A percentile compares a stretch with the other conserved stretches of the same genome.
Evolutionary conservation across 257 asterid species (phyloP).

Genomic region (Haberlea rhodopensis): DNA sequence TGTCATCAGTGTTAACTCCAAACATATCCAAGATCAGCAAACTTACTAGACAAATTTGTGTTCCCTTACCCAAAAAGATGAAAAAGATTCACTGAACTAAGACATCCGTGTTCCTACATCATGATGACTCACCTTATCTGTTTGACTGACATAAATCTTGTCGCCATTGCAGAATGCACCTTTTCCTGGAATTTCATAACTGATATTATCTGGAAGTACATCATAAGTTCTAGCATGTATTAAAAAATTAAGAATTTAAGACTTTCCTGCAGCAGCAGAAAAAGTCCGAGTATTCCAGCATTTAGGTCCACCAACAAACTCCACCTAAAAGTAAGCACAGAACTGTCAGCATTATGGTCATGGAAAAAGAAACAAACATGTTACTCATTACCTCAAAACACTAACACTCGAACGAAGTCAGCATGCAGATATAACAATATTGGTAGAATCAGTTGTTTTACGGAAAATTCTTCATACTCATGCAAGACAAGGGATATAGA

Average conservation of each 20-base stretch:
- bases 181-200: slow-evolving; percentile 50
- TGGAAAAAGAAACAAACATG: slow-evolving; percentile 8
- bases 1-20: neutral
- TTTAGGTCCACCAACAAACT: slow-evolving; percentile 95
- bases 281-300: slow-evolving; percentile 96
- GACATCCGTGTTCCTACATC: slow-evolving; percentile 22
- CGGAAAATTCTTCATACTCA: no score
- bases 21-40: slow-evolving; percentile 5
- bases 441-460: no score
- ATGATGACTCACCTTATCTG: slow-evolving; percentile 62
- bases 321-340: slow-evolving; percentile 55
- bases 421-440: no score
- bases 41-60: neutral
- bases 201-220: slow-evolving; percentile 2
- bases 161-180: slow-evolving; percentile 95
- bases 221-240: neutral
- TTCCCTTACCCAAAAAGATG: slow-evolving; percentile 5
- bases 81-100: neutral
- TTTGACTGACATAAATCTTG: slow-evolving; percentile 68
- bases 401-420: no score
- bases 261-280: slow-evolving; percentile 91
- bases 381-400: neutral
- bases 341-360: slow-evolving; percentile 23
- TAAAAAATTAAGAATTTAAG: slow-evolving; percentile 14
- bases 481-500: no score